Percentiles rank a stretch among this genome's conserved stretches.
phyloP scores from a whole-genome alignment of 139 green algal species.

The Desmodesmus armatus region DNA sequence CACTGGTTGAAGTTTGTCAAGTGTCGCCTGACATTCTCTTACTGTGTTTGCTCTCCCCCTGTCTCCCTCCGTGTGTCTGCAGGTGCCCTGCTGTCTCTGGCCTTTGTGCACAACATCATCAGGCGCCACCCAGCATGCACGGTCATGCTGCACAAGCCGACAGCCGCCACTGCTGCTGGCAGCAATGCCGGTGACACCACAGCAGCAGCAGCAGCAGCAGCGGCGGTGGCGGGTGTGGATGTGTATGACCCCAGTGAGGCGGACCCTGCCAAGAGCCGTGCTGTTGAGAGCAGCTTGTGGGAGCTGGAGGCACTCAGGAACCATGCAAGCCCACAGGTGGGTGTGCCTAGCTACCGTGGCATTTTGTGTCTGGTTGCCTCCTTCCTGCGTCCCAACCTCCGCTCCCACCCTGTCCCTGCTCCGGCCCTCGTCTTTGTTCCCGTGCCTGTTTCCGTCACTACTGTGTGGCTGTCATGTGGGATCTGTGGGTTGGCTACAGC shows the following conservation, averaged over 20 bases:
- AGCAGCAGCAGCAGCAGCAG: conserved; percentile 27
- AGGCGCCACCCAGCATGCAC: conserved; percentile 89
- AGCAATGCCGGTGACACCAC: background rate
- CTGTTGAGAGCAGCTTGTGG: conserved; percentile 95
- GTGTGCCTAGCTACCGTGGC: no score
- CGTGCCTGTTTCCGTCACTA: no score
- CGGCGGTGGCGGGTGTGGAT: background rate
- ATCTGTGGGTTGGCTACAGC: no score
- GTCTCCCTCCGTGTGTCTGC: no score
- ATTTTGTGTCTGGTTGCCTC: no score
- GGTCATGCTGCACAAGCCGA: conserved; percentile 86
- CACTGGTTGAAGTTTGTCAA: no score
- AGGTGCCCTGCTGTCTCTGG: conserved; percentile 71
- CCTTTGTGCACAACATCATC: conserved; percentile 97
- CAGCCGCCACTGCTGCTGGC: background rate
- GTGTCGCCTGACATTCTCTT: no score
- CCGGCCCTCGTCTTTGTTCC: no score
- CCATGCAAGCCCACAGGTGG: conserved; percentile 90
- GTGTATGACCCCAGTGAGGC: conserved; percentile 67
- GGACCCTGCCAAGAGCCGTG: conserved; percentile 80
- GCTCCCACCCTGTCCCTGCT: no score
- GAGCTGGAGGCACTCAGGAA: conserved; percentile 86
- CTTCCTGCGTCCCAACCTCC: no score
- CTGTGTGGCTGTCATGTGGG: no score
- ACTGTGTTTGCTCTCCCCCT: no score